Percentiles rank a stretch among this genome's conserved stretches.
phyloP scores from a whole-genome alignment of 2,329 filamentous ascomycete genomes.

The Magnaporthiopsis incrustans region DNA sequence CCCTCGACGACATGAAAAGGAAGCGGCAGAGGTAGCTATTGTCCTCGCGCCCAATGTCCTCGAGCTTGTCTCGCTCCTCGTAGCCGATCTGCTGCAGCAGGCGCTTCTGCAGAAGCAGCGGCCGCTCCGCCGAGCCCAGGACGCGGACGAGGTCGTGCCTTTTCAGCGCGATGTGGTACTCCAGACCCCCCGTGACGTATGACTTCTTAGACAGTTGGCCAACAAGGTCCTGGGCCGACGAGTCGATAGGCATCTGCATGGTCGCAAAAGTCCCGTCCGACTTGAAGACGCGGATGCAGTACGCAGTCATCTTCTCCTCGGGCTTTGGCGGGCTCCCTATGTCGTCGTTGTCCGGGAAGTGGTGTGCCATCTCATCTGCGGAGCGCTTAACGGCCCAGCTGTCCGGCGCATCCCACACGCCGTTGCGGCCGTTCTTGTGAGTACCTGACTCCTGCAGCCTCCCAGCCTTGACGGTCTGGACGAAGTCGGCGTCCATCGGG shows the following conservation, averaged over 20 bases:
- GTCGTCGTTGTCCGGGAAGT: slow-evolving; percentile 57
- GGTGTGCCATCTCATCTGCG: slow-evolving; percentile 54
- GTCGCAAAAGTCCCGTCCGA: slow-evolving; percentile 92
- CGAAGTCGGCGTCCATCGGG: slow-evolving; percentile 54
- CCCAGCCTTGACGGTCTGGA: slow-evolving; percentile 37
- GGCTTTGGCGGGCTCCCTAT: slow-evolving; percentile 56
- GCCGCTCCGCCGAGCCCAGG: slow-evolving; percentile 68
- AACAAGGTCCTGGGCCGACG: slow-evolving; percentile 80
- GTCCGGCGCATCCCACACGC: slow-evolving; percentile 86
- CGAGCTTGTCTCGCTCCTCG: slow-evolving; percentile 74
- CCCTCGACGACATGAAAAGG: slow-evolving; percentile 83
- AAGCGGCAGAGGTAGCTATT: slow-evolving; percentile 96
- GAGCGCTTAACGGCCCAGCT: slow-evolving; percentile 86
- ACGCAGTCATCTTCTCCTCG: slow-evolving; percentile 68
- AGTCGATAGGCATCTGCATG: slow-evolving; percentile 73
- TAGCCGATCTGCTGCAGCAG: slow-evolving; percentile 90
- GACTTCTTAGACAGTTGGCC: slow-evolving; percentile 91
- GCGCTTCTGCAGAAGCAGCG: slow-evolving; percentile 83
- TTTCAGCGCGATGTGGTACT: slow-evolving; percentile 91
- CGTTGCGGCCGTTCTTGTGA: slow-evolving; percentile 28
- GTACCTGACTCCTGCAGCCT: slow-evolving; percentile 19
- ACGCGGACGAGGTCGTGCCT: slow-evolving; percentile 87
- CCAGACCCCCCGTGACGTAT: slow-evolving; percentile 73
- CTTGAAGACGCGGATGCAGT: slow-evolving; percentile 92
- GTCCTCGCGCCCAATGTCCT: slow-evolving; percentile 92